Evolutionary conservation across 1,284 basidiomycete species (phyloP), one percentile per base, ranked within the genome.

Genomic region (Ceratobasidium sp.): DNA sequence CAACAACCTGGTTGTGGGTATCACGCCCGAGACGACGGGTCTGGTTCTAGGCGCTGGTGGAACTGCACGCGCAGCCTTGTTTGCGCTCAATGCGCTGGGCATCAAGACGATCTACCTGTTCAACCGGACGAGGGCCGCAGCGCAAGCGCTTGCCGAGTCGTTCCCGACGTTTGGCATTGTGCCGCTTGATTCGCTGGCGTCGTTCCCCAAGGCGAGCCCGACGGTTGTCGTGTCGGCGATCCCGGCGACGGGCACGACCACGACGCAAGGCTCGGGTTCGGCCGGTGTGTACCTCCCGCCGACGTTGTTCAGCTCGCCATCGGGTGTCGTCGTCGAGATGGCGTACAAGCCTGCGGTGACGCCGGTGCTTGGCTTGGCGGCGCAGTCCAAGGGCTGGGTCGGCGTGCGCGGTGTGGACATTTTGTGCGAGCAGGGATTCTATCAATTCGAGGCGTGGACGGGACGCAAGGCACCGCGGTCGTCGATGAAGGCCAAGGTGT

Each of bases 1-100:
- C 58, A 79, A 80, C 72, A 84, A 83, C 41, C 77, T 82, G 3
- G 77, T 76, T 16, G 78, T 77, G 28, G 80, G 86, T 16, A 73
- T 78, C 50, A 78, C 74, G 39, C 78, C 81, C 6, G 81, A 83
- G 32, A 76, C 78, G 23, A 84, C 88, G 0, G 91, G 86, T 10
- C 84, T 98, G 61, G 89, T 98, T 72, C 92, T 98, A 75, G 96
- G 96, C 1, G 95, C 94, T 0, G 96, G 96, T 6, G 96, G 96
- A 0, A 97, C 96, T 0, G 90, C 93, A 28, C 91, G 96, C 34
- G 96, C 96, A 0, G 96, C 96, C 0, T 88, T 98, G 73, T 97
- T 94, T 79, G 94, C 96, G 0, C 82, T 97, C 64, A 86, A 91
- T 76, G 82, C 86, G 65, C 82, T 96, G 1, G 89, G 89, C 8